Base-by-base conservation (phyloP, 306 rosid genomes). In the Lathyrus sativus region DNA sequence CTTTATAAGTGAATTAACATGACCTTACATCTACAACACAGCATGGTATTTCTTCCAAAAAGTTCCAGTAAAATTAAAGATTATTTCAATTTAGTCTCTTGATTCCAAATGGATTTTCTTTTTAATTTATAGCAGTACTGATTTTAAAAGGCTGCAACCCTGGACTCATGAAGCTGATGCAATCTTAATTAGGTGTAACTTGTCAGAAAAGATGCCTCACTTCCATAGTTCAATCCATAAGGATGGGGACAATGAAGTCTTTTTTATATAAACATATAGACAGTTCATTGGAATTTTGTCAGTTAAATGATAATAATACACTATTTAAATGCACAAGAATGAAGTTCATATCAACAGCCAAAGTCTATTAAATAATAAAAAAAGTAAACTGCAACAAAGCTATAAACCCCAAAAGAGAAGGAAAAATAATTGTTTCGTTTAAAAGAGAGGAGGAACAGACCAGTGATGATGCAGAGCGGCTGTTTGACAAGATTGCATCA, bases 401-500 rank as follows among this genome's bases (percentile, higher is more conserved):
- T 48, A 58, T 24, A 50, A 73, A 74, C 26, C 57, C 29, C 55
- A 63, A 62, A 53, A 50, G 43, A 42, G 61, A 75, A 65, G 2
- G 38, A 9, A 43, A 33, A 12, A 18, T 53, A 8, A 7, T 54
- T 28, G 13, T 28, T 29, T 13, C 15, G 26, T 56, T 56, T 28
- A 56, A 28, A 53, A 22, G 14, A 61, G 56, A 49, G 35, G 62
- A 31, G 70, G 43, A 62, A 41, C 7, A 22, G 58, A 84, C 85
- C 78, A 74, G 76, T 13, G 76, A 71, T 9, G 79, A 54, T 57
- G 78, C 38, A 68, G 81, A 41, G 64, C 71, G 67, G 68, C 71
- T 72, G 22, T 38, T 72, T 53, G 98, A 86, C 77, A 92, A 83
- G 66, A 88, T 89, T 43, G 98, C 93, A 74, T 90, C 96, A 69